phyloP scores from a whole-genome alignment of 768 basidiomycete species.

The Suillus placidus region DNA sequence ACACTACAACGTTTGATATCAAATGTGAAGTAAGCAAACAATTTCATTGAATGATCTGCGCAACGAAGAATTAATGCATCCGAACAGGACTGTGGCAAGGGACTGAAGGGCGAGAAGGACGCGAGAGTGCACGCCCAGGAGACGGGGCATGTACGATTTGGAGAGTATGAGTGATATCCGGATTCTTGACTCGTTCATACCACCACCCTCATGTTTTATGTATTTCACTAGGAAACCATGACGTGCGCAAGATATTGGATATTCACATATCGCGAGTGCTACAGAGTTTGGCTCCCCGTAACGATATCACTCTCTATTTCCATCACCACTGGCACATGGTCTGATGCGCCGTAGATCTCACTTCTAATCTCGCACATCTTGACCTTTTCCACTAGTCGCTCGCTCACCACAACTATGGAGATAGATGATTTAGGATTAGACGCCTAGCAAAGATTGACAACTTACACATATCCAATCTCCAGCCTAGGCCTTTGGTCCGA shows the following conservation, averaged over 20 bases:
- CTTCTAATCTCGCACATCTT: slow-evolving; percentile 85
- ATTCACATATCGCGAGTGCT: background rate
- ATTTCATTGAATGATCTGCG: slow-evolving; percentile 9
- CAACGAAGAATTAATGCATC: slow-evolving; percentile 8
- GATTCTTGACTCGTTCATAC: background rate
- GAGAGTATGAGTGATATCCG: slow-evolving; percentile 62
- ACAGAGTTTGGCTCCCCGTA: slow-evolving; percentile 14
- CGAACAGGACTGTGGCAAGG: slow-evolving; percentile 72
- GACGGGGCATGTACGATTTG: slow-evolving; percentile 85
- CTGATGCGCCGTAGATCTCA: slow-evolving; percentile 86
- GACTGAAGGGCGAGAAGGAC: slow-evolving; percentile 92
- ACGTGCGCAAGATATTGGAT: background rate
- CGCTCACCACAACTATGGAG: slow-evolving; percentile 69
- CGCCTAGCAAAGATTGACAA: slow-evolving; percentile 18
- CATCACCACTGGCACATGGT: slow-evolving; percentile 81
- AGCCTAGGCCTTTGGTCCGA: slow-evolving; percentile 78
- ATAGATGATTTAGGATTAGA: slow-evolving; percentile 7
- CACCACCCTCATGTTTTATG: background rate
- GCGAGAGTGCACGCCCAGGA: slow-evolving; percentile 84
- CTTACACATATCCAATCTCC: slow-evolving; percentile 87
- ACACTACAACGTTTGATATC: slow-evolving; percentile 88
- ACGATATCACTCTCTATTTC: slow-evolving; percentile 60
- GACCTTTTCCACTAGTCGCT: slow-evolving; percentile 62
- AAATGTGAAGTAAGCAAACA: slow-evolving; percentile 72
- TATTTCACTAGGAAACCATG: background rate